Percentiles rank a stretch among this genome's conserved stretches.
Conservation (phyloP, 2,329 filamentous ascomycete genomes). For the Aspergillus bombycis region DNA sequence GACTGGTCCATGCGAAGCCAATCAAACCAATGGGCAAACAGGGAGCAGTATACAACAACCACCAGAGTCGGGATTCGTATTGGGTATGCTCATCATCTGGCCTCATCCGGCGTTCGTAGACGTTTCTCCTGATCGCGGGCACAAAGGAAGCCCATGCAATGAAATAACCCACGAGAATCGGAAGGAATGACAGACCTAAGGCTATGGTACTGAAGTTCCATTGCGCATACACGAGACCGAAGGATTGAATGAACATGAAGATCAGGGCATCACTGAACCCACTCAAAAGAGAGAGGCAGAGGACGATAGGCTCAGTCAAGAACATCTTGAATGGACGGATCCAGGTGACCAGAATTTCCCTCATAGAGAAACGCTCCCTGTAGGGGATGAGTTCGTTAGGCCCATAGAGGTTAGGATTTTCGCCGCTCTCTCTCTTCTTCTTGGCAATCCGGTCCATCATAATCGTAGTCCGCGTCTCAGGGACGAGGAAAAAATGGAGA, state of each 20-base stretch:
- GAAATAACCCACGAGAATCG: conserved; percentile 62
- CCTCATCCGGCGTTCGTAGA: conserved; percentile 49
- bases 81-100: conserved; percentile 60
- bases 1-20: conserved; percentile 64
- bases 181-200: conserved; percentile 58
- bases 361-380: conserved; percentile 60
- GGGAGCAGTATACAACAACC: conserved; percentile 62
- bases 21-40: conserved; percentile 64
- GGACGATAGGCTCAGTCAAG: conserved; percentile 66
- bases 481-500: conserved; percentile 69
- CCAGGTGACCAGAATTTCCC: conserved; percentile 62
- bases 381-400: conserved; percentile 70
- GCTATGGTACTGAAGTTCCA: conserved; percentile 59
- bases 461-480: conserved; percentile 76
- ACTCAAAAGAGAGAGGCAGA: conserved; percentile 62
- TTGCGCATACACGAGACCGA: conserved; percentile 61
- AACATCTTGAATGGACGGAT: conserved; percentile 67
- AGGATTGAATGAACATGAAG: conserved; percentile 69
- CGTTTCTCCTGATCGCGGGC: conserved; percentile 56
- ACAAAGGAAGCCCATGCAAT: conserved; percentile 62
- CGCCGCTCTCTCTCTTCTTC: conserved; percentile 65
- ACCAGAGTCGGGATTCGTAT: conserved; percentile 66
- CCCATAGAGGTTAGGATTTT: conserved; percentile 66
- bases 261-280: conserved; percentile 68
- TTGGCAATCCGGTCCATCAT: conserved; percentile 81